Base-by-base conservation (phyloP, 495 filamentous ascomycete species). In the Oleoguttula mirabilis region DNA sequence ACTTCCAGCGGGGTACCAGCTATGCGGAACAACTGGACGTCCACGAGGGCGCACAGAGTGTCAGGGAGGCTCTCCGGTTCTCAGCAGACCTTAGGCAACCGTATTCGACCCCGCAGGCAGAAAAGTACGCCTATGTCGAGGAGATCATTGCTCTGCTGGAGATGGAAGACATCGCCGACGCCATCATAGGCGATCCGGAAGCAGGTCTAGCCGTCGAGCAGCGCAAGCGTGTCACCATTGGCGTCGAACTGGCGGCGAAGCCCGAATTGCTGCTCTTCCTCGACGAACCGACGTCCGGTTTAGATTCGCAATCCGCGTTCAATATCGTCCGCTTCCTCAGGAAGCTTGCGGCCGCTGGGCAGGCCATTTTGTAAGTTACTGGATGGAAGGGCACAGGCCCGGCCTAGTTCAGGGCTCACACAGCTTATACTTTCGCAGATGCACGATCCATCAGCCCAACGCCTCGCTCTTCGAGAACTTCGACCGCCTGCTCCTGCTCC, bases 371-470 rank as follows among this genome's bases (percentile, higher is more conserved):
- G 8, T n/a, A n/a, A n/a, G n/a, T n/a, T n/a, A n/a, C n/a, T n/a
- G n/a, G n/a, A n/a, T n/a, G n/a, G n/a, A n/a, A n/a, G n/a, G n/a
- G n/a, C n/a, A n/a, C n/a, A n/a, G n/a, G n/a, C n/a, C n/a, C n/a
- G n/a, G n/a, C n/a, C n/a, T n/a, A n/a, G n/a, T n/a, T n/a, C n/a
- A n/a, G n/a, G n/a, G n/a, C n/a, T n/a, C n/a, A n/a, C n/a, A n/a
- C n/a, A n/a, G n/a, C n/a, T n/a, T n/a, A 82, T 94, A 55, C 72
- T 94, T 1, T n/a, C n/a, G n/a, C n/a, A n/a, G n/a, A n/a, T 86
- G 82, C 61, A 94, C 88, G 0, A 95, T 94, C 49, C 88, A 94
- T 59, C 88, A 95, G 51, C 88, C 88, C 3, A 82, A 82, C 54
- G 76, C 82, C 3, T 79, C 82, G 0, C 68, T 95, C 0, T 94